Evolutionary conservation across 306 rosid genomes (phyloP).

Genomic region (Cucumis hystrix): DNA sequence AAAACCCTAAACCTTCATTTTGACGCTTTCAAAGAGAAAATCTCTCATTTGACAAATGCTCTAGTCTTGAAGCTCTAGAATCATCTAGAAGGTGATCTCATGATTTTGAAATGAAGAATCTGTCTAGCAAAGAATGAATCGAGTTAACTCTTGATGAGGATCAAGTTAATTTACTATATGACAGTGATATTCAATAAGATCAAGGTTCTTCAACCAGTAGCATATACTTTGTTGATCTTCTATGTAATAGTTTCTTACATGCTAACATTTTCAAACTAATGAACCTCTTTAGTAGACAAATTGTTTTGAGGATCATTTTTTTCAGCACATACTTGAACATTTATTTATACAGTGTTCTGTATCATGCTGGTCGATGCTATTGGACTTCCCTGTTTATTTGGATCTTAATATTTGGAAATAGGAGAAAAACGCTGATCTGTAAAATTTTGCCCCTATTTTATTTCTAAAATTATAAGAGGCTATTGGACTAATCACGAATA

Average conservation of each 20-base stretch:
- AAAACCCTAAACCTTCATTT: no score
- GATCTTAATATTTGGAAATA: background rate
- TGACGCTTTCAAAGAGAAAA: background rate
- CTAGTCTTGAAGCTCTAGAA: background rate
- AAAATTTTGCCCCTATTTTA: background rate
- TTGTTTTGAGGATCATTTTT: background rate
- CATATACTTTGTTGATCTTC: background rate
- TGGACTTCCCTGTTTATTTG: background rate
- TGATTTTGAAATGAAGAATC: background rate
- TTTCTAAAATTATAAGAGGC: no score
- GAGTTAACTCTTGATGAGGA: background rate
- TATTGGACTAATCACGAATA: no score
- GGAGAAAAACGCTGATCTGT: background rate
- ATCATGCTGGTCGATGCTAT: background rate
- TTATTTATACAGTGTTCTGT: background rate
- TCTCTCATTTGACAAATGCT: no score
- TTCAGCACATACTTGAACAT: background rate
- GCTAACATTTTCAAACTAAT: background rate
- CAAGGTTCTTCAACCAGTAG: background rate
- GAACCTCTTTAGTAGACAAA: background rate
- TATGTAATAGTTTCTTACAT: background rate
- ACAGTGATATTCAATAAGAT: background rate
- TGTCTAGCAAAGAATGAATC: background rate
- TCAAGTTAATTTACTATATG: background rate
- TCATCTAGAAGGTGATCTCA: background rate